Base-by-base conservation (phyloP, 495 filamentous ascomycete species). In the Eremomyces bilateralis region DNA sequence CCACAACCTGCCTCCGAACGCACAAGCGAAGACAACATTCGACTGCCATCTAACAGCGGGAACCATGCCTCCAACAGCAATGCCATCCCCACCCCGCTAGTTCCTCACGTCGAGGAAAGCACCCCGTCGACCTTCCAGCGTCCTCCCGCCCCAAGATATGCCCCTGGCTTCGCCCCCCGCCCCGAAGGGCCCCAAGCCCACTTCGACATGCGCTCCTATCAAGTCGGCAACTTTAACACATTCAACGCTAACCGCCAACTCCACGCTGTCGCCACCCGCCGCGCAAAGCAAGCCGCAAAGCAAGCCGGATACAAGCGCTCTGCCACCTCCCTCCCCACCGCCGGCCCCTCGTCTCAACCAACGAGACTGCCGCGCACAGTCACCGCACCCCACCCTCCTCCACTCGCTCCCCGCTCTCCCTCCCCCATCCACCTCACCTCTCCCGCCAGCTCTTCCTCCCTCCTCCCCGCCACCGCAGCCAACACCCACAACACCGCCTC, bases 201-300 rank as follows among this genome's bases (percentile, higher is more conserved):
- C 44, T n/a, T n/a, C n/a, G n/a, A n/a, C n/a, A 8, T 28, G 24
- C 13, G 8, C 24, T 42, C 38, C 24, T 42, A 43, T 38, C 49
- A 47, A 11, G 36, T 42, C 22, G 31, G 35, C 20, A 39, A 39
- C 34, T 51, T 45, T 45, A 21, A 44, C 15, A 48, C 31, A 12
- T 39, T 37, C 25, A 25, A 39, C 34, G 32, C 38, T n/a, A 30
- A 21, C 10, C 40, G 43, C 5, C 48, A 51, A 24, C 49, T 49
- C 27, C 35, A 48, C 20, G 37, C 33, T 20, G 48, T 51, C 12
- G 48, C 48, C 12, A 29, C 39, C 29, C 46, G 48, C 5, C 40
- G 48, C n/a, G 43, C 48, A 13, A 44, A 27, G 21, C 33, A 42
- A 31, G 38, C 39, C 6, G 13, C 34, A 4, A n/a, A 36, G 37